Base-by-base conservation (phyloP, 2,329 filamentous ascomycete genomes). In the Fusarium brachygibbosum region DNA sequence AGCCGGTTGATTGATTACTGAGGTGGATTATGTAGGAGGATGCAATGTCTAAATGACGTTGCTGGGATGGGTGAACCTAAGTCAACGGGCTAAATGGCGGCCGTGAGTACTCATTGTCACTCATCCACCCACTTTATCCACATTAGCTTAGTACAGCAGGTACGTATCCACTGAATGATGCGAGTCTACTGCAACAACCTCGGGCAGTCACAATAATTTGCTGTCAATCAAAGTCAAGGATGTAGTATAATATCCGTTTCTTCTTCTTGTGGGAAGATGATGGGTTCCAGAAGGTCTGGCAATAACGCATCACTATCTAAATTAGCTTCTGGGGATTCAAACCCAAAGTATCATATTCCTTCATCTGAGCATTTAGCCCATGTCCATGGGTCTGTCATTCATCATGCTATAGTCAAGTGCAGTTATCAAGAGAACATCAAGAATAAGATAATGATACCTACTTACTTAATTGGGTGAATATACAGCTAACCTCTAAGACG, bases 21-120 rank as follows among this genome's bases (percentile, higher is more conserved):
- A 66, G 63, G 63, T 53, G 57, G 63, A 48, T 66, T 63, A 59
- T 70, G 59, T 63, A 58, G 60, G 31, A 49, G 31, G 66, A 55
- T 62, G 58, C 40, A 44, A 51, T 46, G 67, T 63, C 48, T 42
- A 66, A 74, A 75, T 75, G 72, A 75, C 73, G 73, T 75, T 70
- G 74, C 31, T 13, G 21, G 29, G 40, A 41, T 63, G 57, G 34
- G 54, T 65, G 63, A 64, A 69, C n/a, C n/a, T n/a, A n/a, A 60
- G 59, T 63, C 48, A 25, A 62, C 49, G 51, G 63, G 65, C 61
- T 65, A 68, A 70, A 58, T 60, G 48, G 32, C 32, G 32, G 48
- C 32, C 48, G 48, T 25, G 23, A 50, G 23, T 21, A 25, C 23
- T 44, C 23, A 12, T 48, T 32, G 31, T 25, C 31, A n/a, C 21